Base-by-base conservation (phyloP, 768 basidiomycete genomes). In the Leccinum pellstonianum region DNA sequence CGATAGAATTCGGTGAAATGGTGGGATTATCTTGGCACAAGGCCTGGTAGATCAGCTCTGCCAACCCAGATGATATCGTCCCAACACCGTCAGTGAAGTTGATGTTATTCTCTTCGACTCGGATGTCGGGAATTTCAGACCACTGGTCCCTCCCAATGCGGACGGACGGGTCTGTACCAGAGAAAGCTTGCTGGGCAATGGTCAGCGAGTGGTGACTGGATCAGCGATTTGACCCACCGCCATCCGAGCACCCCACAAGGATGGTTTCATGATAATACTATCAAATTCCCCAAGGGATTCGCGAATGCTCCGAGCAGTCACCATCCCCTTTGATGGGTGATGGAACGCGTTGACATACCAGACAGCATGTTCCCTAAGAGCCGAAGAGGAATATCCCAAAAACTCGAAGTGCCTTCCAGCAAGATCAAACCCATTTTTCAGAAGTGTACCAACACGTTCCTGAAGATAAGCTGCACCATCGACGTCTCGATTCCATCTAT, bases 41-140 rank as follows among this genome's bases (percentile, higher is more conserved):
- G 4, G 75, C 77, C 12, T 67, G 61, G 86, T 87, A 92, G 33
- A 94, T 88, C 64, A 68, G 73, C 43, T 85, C 70, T 0, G 78
- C 83, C 4, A 93, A 76, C 23, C 76, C 75, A 19, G 75, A 73
- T 1, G 90, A 88, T 52, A 93, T 90, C 0, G 90, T 91, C 2
- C 92, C 92, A 11, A 88, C 84, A 29, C 92, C 92, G 58, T 94
- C 92, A 0, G 91, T 93, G 68, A 86, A 86, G 23, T 79, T 60
- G 79, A 79, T 25, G 61, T 70, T 65, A 23, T 76, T 71, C 12
- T 69, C 63, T 15, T 78, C 78, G 23, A 23, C 21, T 23, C 21
- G 21, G 11, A 91, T 73, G 68, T 93, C 91, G 0, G 70, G 67
- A 50, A 91, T 80, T 57, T 80, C 75, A 53, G 84, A 80, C 85